Percentiles rank a stretch among this genome's conserved stretches.
Evolutionary conservation across 495 filamentous ascomycete species (phyloP).

Genomic region (Hypoxylon cercidicola): DNA sequence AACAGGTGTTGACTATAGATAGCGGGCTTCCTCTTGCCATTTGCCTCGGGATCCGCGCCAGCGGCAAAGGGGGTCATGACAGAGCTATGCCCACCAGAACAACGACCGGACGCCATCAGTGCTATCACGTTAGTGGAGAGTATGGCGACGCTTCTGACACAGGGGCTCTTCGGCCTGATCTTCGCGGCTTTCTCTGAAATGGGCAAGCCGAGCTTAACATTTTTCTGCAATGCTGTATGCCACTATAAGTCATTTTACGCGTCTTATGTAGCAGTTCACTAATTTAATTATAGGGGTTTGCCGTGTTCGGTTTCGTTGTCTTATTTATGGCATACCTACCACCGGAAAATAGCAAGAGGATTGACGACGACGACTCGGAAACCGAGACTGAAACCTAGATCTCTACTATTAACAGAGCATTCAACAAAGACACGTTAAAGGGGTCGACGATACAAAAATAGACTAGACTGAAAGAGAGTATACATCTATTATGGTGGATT

Average conservation of each 20-base stretch:
- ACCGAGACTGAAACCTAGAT: slow-evolving; percentile 21
- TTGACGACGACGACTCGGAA: slow-evolving; percentile 46
- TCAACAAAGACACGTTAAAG: background rate
- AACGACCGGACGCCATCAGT: slow-evolving; percentile 64
- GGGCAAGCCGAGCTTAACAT: slow-evolving; percentile 61
- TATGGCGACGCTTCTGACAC: slow-evolving; percentile 60
- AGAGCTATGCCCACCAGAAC: slow-evolving; percentile 59
- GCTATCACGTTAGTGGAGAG: slow-evolving; percentile 67
- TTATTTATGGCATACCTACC: slow-evolving; percentile 61
- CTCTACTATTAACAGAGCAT: background rate
- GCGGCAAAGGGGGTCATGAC: slow-evolving; percentile 69
- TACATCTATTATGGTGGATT: background rate
- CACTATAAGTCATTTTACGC: slow-evolving; percentile 8
- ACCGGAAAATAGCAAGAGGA: slow-evolving; percentile 53
- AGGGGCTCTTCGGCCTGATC: slow-evolving; percentile 64
- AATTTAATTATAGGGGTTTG: slow-evolving; percentile 47
- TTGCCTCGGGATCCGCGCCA: slow-evolving; percentile 65
- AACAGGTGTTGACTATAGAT: slow-evolving; percentile 9
- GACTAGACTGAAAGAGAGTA: background rate
- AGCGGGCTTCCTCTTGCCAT: slow-evolving; percentile 60
- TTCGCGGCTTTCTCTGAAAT: slow-evolving; percentile 61
- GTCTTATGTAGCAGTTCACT: background rate
- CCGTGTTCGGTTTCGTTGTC: slow-evolving; percentile 57
- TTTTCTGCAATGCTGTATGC: slow-evolving; percentile 63
- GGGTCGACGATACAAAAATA: background rate